phyloP scores from a whole-genome alignment of 768 basidiomycete species.

The Boletus rubropictus region DNA sequence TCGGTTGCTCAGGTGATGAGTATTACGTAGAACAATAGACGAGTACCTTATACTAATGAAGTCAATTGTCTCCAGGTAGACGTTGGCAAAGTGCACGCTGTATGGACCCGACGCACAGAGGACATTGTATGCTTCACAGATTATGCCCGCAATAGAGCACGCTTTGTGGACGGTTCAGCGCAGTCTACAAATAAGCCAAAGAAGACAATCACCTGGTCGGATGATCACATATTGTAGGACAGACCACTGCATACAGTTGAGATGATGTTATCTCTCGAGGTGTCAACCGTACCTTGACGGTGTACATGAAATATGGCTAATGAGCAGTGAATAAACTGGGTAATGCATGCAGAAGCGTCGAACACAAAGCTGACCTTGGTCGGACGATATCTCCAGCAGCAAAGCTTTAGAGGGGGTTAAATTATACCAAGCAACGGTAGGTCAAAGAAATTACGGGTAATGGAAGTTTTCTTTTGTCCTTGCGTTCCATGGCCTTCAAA shows the following conservation, averaged over 20 bases:
- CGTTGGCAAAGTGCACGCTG: constrained; percentile 54
- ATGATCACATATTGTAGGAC: constrained; percentile 87
- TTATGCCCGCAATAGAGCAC: constrained; percentile 66
- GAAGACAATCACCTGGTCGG: constrained; percentile 39
- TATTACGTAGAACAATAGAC: background rate
- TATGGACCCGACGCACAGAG: constrained; percentile 64
- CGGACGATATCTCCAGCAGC: constrained; percentile 76
- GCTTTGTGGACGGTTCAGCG: constrained; percentile 13
- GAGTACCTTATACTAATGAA: constrained; percentile 76
- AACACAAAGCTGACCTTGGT: constrained; percentile 49
- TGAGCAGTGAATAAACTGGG: constrained; percentile 6
- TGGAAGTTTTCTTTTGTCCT: constrained; percentile 72
- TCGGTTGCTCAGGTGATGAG: background rate
- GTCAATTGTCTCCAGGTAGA: constrained; percentile 68
- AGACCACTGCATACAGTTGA: constrained; percentile 50
- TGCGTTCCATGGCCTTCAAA: constrained; percentile 63
- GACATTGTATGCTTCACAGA: constrained; percentile 63
- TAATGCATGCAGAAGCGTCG: background rate
- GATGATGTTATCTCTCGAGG: background rate
- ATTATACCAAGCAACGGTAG: background rate
- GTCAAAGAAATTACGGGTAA: constrained; percentile 46
- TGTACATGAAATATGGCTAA: constrained; percentile 84
- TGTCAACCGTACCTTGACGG: constrained; percentile 58
- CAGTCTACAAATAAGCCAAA: background rate
- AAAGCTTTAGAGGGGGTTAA: constrained; percentile 46